Percentiles rank a stretch among this genome's conserved stretches.
phyloP scores from a whole-genome alignment of 2,329 filamentous ascomycete genomes.

The Aspergillus arachidicola region DNA sequence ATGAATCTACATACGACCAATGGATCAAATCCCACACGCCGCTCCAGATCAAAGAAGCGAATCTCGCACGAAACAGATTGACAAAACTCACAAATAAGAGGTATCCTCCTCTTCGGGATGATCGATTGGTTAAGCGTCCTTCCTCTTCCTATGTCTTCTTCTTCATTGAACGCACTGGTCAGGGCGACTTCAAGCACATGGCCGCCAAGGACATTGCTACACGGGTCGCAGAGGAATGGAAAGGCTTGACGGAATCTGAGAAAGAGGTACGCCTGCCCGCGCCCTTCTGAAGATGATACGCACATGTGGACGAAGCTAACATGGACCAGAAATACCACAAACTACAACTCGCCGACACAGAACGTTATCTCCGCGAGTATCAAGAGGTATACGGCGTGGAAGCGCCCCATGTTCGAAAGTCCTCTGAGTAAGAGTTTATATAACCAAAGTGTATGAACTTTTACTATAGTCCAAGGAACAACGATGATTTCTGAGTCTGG shows the following conservation, averaged over 20 bases:
- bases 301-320: conserved; percentile 13
- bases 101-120: conserved; percentile 51
- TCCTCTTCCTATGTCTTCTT: conserved; percentile 48
- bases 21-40: conserved; percentile 61
- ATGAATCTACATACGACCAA: conserved; percentile 48
- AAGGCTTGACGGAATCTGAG: conserved; percentile 31
- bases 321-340: conserved; percentile 33
- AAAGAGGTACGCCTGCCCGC: conserved; percentile 35
- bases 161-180: conserved; percentile 44
- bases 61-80: conserved; percentile 55
- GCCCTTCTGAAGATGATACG: not conserved
- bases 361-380: conserved; percentile 40
- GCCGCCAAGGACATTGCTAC: conserved; percentile 34
- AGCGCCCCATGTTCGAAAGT: conserved; percentile 2
- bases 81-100: conserved; percentile 24
- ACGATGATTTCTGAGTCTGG: not conserved
- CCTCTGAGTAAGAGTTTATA: not conserved
- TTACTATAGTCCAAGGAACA: not conserved
- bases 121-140: conserved; percentile 54
- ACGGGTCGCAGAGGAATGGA: conserved; percentile 29
- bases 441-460: not conserved
- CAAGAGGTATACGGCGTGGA: conserved; percentile 39
- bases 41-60: conserved; percentile 61
- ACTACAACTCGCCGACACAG: conserved; percentile 27
- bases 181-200: conserved; percentile 56